Conservation (phyloP, 2,329 filamentous ascomycete genomes). For the Fusarium transvaalense region DNA sequence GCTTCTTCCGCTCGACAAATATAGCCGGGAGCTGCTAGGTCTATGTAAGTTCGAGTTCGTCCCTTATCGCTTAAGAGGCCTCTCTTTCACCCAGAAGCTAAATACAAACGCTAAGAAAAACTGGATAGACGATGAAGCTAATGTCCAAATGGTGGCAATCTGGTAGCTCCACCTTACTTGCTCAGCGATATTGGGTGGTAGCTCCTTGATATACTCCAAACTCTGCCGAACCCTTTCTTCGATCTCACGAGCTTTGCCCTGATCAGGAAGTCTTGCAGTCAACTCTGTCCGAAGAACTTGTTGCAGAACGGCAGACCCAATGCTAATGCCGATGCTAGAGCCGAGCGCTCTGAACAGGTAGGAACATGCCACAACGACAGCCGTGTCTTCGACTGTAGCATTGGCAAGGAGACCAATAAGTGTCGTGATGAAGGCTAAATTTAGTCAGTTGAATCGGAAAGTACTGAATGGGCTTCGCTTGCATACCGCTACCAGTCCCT, state of each 20-base stretch:
- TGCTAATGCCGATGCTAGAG: slow-evolving; percentile 80
- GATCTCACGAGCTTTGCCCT: slow-evolving; percentile 72
- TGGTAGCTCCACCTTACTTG: slow-evolving; percentile 77
- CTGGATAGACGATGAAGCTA: slow-evolving; percentile 56
- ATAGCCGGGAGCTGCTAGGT: not conserved
- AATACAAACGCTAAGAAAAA: slow-evolving; percentile 55
- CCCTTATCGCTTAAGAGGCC: slow-evolving; percentile 59
- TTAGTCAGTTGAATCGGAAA: not conserved
- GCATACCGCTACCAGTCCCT: slow-evolving; percentile 55
- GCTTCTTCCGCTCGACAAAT: not conserved
- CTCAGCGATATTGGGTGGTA: slow-evolving; percentile 70
- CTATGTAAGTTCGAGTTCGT: not conserved
- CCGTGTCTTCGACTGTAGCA: slow-evolving; percentile 73
- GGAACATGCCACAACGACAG: slow-evolving; percentile 81
- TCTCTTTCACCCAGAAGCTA: slow-evolving; percentile 68
- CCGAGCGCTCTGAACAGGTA: slow-evolving; percentile 85
- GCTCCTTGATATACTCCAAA: slow-evolving; percentile 74
- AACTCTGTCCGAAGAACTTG: slow-evolving; percentile 72
- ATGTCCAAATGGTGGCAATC: slow-evolving; percentile 56
- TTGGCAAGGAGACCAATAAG: slow-evolving; percentile 80
- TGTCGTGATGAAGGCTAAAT: slow-evolving; percentile 59
- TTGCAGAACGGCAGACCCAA: slow-evolving; percentile 79
- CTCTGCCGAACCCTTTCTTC: slow-evolving; percentile 77
- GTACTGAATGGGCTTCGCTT: not conserved
- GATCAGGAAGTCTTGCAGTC: slow-evolving; percentile 63